Evolutionary conservation across 139 green algal genomes (phyloP).

Genomic region (Yamagishiella unicocca): DNA sequence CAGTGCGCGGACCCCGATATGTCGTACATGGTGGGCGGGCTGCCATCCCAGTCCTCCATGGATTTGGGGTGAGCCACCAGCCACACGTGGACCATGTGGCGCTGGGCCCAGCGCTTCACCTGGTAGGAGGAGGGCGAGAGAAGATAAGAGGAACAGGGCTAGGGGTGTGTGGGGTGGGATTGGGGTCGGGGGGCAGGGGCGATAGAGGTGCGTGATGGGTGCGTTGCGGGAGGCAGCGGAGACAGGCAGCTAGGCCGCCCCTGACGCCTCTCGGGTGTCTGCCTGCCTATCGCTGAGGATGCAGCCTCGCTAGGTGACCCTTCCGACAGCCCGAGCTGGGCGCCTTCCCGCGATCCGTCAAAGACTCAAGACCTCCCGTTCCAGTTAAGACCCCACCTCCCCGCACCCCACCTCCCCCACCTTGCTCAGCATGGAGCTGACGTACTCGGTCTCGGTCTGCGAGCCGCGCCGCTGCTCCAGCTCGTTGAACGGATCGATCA

Average conservation of each 20-base stretch:
- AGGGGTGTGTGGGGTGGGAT: too few relatives aligned
- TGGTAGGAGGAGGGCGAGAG: conserved; percentile 46
- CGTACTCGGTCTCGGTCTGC: conserved; percentile 95
- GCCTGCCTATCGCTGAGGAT: too few relatives aligned
- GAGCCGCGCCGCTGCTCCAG: conserved; percentile 91
- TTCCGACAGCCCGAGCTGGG: too few relatives aligned
- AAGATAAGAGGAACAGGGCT: not conserved
- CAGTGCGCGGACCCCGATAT: conserved; percentile 96
- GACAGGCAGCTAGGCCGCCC: too few relatives aligned
- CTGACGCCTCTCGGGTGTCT: too few relatives aligned
- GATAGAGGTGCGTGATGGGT: too few relatives aligned
- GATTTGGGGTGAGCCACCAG: conserved; percentile 96
- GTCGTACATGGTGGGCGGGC: conserved; percentile 91
- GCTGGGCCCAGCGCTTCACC: conserved; percentile 70
- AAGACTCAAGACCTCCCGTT: too few relatives aligned
- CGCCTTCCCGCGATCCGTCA: too few relatives aligned
- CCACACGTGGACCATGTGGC: conserved; percentile 95
- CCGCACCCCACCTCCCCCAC: conserved; percentile 20
- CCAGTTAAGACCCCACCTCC: too few relatives aligned
- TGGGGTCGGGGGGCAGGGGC: too few relatives aligned
- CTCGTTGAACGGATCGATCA: conserved; percentile 99
- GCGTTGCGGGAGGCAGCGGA: too few relatives aligned
- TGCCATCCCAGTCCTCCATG: conserved; percentile 85
- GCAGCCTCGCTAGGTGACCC: too few relatives aligned
- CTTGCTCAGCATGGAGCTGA: conserved; percentile 94